Evolutionary conservation across 2,329 filamentous ascomycete species (phyloP), one percentile per base, ranked within the genome.

Genomic region (Thielaviopsis punctulata): DNA sequence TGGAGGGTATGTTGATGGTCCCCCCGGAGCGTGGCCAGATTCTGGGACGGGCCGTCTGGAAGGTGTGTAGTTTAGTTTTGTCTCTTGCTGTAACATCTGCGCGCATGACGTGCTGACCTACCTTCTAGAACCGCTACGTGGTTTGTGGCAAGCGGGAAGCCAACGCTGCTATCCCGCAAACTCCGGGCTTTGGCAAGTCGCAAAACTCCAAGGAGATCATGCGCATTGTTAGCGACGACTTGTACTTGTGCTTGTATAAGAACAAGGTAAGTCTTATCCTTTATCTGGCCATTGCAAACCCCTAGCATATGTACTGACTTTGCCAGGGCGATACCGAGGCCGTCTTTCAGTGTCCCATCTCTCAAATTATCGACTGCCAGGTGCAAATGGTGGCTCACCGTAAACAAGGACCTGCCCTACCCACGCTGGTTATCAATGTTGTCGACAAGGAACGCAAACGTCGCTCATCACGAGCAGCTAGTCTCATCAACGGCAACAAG

Each of bases 361-460:
- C 64, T 55, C 70, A 68, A 45, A 69, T 80, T 51, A 69, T 69
- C 51, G 74, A 77, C 52, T 82, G 76, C 57, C 70, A 76, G 57
- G 69, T 80, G 27, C 76, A 80, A 60, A 71, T 72, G 61, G 57
- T 80, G 15, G 69, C 76, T 43, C 74, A 81, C 59, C 74, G 77
- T 49, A 82, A 82, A 59, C 76, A 80, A 59, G 74, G 73, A 0
- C 72, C 75, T 10, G 68, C 73, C 4, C 63, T 78, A 7, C 77
- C 77, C 1, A 82, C 79, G 5, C 69, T 83, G 12, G 67, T 80
- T 45, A 61, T 82, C 36, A 75, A 68, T 57, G 65, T 82, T 47
- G 68, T 71, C 36, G 77, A 82, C 57, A 80, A 77, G 61, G 67
- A 79, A 56, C 73, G 76, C 52, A 82, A 81, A 59, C 73, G 79